Conservation (phyloP, 1,139 yeast species). For the Yarrowia galli region DNA sequence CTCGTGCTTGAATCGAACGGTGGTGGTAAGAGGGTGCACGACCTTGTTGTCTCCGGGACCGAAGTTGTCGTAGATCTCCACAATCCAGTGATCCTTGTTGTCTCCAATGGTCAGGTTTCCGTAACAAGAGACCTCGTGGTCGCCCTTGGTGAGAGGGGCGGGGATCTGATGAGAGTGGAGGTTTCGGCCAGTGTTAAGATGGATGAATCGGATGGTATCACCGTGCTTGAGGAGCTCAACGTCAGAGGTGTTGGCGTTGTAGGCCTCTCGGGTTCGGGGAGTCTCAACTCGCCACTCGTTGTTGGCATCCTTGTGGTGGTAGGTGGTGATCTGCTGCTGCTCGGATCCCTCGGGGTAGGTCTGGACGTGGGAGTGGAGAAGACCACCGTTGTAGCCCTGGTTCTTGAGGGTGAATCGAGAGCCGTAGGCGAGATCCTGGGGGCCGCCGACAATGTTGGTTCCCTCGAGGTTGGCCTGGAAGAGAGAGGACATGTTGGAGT, state of each 20-base stretch:
- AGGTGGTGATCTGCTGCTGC: slow-evolving; percentile 96
- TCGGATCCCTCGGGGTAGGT: slow-evolving; percentile 92
- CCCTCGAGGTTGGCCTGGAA: slow-evolving; percentile 94
- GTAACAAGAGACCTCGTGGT: slow-evolving; percentile 90
- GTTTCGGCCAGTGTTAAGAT: slow-evolving; percentile 83
- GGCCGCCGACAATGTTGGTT: slow-evolving; percentile 81
- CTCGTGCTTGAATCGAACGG: slow-evolving; percentile 76
- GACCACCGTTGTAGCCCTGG: slow-evolving; percentile 91
- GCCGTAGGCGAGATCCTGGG: slow-evolving; percentile 84
- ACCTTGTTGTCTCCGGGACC: slow-evolving; percentile 65
- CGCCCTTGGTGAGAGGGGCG: slow-evolving; percentile 78
- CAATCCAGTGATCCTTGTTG: slow-evolving; percentile 89
- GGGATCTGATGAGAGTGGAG: slow-evolving; percentile 84
- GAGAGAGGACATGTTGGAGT: slow-evolving; percentile 94
- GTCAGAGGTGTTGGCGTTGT: slow-evolving; percentile 60
- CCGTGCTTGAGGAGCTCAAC: slow-evolving; percentile 73
- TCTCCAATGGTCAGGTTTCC: slow-evolving; percentile 91
- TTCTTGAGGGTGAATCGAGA: slow-evolving; percentile 82
- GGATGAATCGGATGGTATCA: slow-evolving; percentile 77
- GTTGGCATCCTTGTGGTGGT: slow-evolving; percentile 89
- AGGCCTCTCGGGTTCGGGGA: slow-evolving; percentile 63
- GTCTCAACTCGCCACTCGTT: slow-evolving; percentile 86
- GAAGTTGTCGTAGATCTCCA: slow-evolving; percentile 82
- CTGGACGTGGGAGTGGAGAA: slow-evolving; percentile 94
- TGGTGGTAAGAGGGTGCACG: slow-evolving; percentile 86